Evolutionary conservation across 371 early-diverging fungal species (phyloP), one percentile per base, ranked within the genome.

Genomic region (Agmasoma carcini): DNA sequence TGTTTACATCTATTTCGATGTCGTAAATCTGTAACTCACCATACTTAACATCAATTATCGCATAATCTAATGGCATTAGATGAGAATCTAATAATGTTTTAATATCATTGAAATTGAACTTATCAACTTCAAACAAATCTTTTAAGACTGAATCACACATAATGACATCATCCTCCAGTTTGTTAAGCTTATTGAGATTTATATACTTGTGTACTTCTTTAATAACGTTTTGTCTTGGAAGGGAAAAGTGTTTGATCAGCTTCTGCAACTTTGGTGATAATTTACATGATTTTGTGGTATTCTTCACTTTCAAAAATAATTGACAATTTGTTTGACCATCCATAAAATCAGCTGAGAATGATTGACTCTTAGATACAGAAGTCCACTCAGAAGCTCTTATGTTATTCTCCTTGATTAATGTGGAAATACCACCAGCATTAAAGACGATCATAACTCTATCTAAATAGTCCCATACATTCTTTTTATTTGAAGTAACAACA

Each of bases 161-260:
- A 11, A 67, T 61, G n/a, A 31, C 11, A 7, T 31, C 39, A 12
- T 43, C 29, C 23, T 43, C 31, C 11, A 30, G 39, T 11, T 45
- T 34, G n/a, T 55, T 46, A 1, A 71, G 27, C 5, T 38, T 45
- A 52, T 58, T 60, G 17, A 15, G 45, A 23, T 47, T 44, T 29
- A 68, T 37, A 47, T 71, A 68, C 34, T 58, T 66, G 39, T 61
- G 68, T 2, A 71, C 9, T 19, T 48, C 55, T 17, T 53, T 64
- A 14, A 71, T 27, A 7, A 65, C 34, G 41, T 65, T 61, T 34
- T 59, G 50, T 46, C 58, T 71, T 5, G 61, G 50, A 30, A 50
- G 65, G 9, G 65, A 36, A 14, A 19, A 33, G 30, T 31, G 59
- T 12, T 51, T 37, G 15, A 67, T 36, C 0, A 67, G 19, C 6